Conservation (phyloP, 192 early-diverging fungal genomes). For the Coemansia sp. region DNA sequence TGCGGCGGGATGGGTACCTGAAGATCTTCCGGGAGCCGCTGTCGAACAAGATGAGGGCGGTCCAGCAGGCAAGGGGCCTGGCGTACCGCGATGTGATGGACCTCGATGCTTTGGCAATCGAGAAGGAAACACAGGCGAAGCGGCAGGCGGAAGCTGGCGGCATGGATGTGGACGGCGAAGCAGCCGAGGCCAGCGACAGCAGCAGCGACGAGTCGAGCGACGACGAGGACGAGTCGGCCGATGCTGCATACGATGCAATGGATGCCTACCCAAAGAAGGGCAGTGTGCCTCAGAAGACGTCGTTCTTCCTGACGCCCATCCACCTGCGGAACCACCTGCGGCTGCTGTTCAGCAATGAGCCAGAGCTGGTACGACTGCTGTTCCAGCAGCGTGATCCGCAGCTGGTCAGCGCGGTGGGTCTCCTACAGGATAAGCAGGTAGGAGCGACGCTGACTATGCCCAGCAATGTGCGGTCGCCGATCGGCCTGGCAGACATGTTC, state of each 20-base stretch:
- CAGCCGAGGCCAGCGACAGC: constrained; percentile 27
- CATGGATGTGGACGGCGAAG: constrained; percentile 17
- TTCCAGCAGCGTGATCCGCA: constrained; percentile 67
- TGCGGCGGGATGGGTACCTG: constrained; percentile 72
- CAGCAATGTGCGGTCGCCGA: constrained; percentile 40
- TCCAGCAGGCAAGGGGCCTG: constrained; percentile 58
- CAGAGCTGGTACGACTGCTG: constrained; percentile 66
- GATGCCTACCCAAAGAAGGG: constrained; percentile 33
- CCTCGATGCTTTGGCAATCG: constrained; percentile 11
- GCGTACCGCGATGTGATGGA: constrained; percentile 35
- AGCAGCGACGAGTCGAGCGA: constrained; percentile 17
- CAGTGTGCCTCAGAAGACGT: constrained; percentile 7
- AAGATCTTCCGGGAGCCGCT: constrained; percentile 82
- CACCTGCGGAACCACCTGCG: constrained; percentile 75
- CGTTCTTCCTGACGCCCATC: constrained; percentile 59
- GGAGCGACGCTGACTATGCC: constrained; percentile 29
- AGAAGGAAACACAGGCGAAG: constrained; percentile 14
- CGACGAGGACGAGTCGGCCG: constrained; percentile 32
- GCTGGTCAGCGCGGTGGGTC: constrained; percentile 14
- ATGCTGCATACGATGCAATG: constrained; percentile 9
- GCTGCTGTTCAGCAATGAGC: constrained; percentile 73
- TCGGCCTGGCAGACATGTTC: constrained; percentile 72
- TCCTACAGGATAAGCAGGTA: constrained; percentile 1
- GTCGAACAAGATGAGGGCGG: constrained; percentile 55
- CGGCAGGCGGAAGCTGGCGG: background rate